Percentiles rank a stretch among this genome's conserved stretches.
Evolutionary conservation across 805 yeast species (phyloP).

Genomic region (Pichia paraexigua): DNA sequence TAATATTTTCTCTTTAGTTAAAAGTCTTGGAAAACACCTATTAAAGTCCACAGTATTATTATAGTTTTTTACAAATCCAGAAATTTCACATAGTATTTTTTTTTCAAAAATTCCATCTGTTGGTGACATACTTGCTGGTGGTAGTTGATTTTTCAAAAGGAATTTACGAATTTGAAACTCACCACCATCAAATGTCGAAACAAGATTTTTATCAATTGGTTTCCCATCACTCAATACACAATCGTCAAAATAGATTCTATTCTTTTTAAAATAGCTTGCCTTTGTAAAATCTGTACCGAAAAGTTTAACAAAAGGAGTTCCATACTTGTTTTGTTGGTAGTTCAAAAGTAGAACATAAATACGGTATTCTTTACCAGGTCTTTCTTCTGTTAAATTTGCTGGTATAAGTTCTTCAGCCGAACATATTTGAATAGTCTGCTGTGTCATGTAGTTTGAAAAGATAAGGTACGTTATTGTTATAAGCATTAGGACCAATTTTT

Average conservation of each 20-base stretch:
- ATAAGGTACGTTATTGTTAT: neutral
- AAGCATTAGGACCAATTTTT: no score
- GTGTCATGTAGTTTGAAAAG: neutral
- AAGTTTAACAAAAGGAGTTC: slow-evolving; percentile 1
- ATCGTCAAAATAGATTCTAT: slow-evolving; percentile 1
- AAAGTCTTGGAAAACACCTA: slow-evolving; percentile 5
- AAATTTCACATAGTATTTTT: slow-evolving; percentile 16
- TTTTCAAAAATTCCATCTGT: slow-evolving; percentile 12
- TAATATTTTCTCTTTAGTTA: slow-evolving; percentile 10
- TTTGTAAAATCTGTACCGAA: slow-evolving; percentile 21
- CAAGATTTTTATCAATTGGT: slow-evolving; percentile 2
- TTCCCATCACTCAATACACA: slow-evolving; percentile 8
- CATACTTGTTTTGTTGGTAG: neutral
- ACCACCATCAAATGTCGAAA: slow-evolving; percentile 13
- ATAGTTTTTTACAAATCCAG: slow-evolving; percentile 14
- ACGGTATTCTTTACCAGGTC: neutral
- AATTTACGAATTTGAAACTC: slow-evolving; percentile 6
- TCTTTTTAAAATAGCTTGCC: slow-evolving; percentile 2
- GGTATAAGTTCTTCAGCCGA: neutral
- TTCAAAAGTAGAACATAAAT: neutral
- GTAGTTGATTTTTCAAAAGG: slow-evolving; percentile 1
- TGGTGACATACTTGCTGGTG: slow-evolving; percentile 11
- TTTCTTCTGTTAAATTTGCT: neutral
- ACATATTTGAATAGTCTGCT: neutral
- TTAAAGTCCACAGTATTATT: slow-evolving; percentile 17